Conservation (phyloP, 2,329 filamentous ascomycete species). For the Myotisia sp. region DNA sequence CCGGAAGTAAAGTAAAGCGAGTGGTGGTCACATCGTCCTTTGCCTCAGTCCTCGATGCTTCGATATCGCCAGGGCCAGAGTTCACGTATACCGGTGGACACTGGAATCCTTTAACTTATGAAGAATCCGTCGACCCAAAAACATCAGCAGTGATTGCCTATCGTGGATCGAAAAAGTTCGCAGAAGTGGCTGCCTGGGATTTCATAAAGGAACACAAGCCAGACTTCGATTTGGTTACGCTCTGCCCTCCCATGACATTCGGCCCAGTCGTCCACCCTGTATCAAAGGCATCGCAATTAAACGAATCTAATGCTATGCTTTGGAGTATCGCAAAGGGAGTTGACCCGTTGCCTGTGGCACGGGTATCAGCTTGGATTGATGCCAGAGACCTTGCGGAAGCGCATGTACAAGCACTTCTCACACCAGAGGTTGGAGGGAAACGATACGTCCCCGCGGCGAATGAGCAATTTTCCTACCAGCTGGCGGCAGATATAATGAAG, state of each 20-base stretch:
- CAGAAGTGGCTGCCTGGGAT: slow-evolving; percentile 18
- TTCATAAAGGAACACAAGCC: slow-evolving; percentile 24
- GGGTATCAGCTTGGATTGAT: slow-evolving; percentile 35
- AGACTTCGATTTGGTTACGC: slow-evolving; percentile 31
- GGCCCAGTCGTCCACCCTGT: slow-evolving; percentile 28
- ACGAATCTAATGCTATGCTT: slow-evolving; percentile 31
- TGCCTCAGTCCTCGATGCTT: slow-evolving; percentile 16
- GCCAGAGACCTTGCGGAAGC: slow-evolving; percentile 34
- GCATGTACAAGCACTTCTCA: slow-evolving; percentile 32
- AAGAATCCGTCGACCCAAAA: slow-evolving; percentile 13
- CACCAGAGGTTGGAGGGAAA: slow-evolving; percentile 24
- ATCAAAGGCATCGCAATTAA: slow-evolving; percentile 22
- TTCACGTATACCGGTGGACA: slow-evolving; percentile 18
- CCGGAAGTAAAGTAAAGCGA: slow-evolving; percentile 13
- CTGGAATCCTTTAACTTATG: slow-evolving; percentile 23
- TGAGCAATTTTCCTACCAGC: slow-evolving; percentile 34
- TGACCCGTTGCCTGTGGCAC: slow-evolving; percentile 25
- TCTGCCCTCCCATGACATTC: slow-evolving; percentile 35
- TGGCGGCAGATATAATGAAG: slow-evolving; percentile 32
- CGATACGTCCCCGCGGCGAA: slow-evolving; percentile 30
- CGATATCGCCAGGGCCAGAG: slow-evolving; percentile 1
- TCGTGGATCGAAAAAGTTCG: slow-evolving; percentile 21
- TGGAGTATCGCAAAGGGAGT: slow-evolving; percentile 29
- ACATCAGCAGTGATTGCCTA: slow-evolving; percentile 18
- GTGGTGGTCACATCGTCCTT: slow-evolving; percentile 21